Percentiles rank a stretch among this genome's conserved stretches.
phyloP scores from a whole-genome alignment of 805 yeast species.

The Starmerella floricola region DNA sequence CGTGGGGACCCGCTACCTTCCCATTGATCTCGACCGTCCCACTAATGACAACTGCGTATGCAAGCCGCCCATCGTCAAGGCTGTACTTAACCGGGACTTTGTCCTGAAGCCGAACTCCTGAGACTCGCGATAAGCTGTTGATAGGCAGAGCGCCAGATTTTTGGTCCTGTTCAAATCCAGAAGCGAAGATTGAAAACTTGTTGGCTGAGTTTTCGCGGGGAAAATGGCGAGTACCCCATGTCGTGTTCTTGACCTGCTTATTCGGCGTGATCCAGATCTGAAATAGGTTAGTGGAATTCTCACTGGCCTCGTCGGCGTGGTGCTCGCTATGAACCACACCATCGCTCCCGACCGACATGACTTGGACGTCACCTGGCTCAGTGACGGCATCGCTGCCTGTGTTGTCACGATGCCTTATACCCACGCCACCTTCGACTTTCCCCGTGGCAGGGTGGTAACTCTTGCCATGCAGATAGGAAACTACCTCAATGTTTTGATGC shows the following conservation, averaged over 20 bases:
- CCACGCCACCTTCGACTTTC: conserved; percentile 16
- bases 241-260: conserved; percentile 4
- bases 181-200: conserved; percentile 11
- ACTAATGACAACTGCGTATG: conserved; percentile 12
- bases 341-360: conserved; percentile 17
- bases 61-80: conserved; percentile 13
- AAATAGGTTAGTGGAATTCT: conserved; percentile 5
- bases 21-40: conserved; percentile 15
- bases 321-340: conserved; percentile 18
- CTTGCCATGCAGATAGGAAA: conserved; percentile 8
- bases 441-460: conserved; percentile 13
- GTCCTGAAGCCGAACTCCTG: conserved; percentile 9
- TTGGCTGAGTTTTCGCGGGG: conserved; percentile 8
- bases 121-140: conserved; percentile 13
- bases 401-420: conserved; percentile 16
- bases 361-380: conserved; percentile 19
- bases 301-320: conserved; percentile 6
- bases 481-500: conserved; percentile 18
- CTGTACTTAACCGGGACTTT: conserved; percentile 8
- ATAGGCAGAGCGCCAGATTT: conserved; percentile 14
- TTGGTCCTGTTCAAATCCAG: conserved; percentile 16
- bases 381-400: conserved; percentile 16
- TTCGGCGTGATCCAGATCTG: conserved; percentile 18
- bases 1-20: conserved; percentile 13
- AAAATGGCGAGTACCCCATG: conserved; percentile 18